Conservation (phyloP, 2,329 filamentous ascomycete species). For the Cytospora mali region DNA sequence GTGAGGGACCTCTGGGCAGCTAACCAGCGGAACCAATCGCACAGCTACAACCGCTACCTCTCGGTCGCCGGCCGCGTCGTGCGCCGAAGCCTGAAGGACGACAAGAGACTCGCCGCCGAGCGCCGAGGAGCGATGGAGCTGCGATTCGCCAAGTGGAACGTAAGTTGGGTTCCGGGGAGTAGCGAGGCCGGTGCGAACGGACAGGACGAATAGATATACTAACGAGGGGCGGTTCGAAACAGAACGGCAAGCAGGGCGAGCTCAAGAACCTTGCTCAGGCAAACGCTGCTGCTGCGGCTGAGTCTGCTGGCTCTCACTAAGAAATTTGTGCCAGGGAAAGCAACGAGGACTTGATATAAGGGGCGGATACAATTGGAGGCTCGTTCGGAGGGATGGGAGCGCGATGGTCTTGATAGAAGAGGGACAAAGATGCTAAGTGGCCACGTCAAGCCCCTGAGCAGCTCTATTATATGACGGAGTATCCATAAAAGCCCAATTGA, state of each 20-base stretch:
- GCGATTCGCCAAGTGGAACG: constrained; percentile 93
- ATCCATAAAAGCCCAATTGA: constrained; percentile 13
- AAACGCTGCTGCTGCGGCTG: constrained; percentile 46
- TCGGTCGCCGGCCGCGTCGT: constrained; percentile 92
- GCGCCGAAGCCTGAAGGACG: constrained; percentile 96
- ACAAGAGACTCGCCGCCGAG: constrained; percentile 84
- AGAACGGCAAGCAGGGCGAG: constrained; percentile 98
- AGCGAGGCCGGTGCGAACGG: background rate
- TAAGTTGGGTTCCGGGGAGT: constrained; percentile 56
- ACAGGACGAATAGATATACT: constrained; percentile 18
- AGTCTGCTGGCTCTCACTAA: constrained; percentile 37
- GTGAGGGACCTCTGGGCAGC: background rate
- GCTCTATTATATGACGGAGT: constrained; percentile 8
- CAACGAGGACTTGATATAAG: background rate
- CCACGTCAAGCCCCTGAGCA: background rate
- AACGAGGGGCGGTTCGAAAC: constrained; percentile 40
- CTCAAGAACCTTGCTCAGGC: constrained; percentile 68
- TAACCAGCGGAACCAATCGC: constrained; percentile 24
- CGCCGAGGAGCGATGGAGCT: constrained; percentile 87
- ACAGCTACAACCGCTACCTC: constrained; percentile 99
- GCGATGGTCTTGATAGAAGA: background rate
- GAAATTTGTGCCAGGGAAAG: constrained; percentile 16
- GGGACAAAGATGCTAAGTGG: background rate
- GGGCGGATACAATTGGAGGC: background rate
- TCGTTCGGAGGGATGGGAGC: background rate